Base-by-base conservation (phyloP, 2,329 filamentous ascomycete species). In the Ceratocystis ficicola region DNA sequence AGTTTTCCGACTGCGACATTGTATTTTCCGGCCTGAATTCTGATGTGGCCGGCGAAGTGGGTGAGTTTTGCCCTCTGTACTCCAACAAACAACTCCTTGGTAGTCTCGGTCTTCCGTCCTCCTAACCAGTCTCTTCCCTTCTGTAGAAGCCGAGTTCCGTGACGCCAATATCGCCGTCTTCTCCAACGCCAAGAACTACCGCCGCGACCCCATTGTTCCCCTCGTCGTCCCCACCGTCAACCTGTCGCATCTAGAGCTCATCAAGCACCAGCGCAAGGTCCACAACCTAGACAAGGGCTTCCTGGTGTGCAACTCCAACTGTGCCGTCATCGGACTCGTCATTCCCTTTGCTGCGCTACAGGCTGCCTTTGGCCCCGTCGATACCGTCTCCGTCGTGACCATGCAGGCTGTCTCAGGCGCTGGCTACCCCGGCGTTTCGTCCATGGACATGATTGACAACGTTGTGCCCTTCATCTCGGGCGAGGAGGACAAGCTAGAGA, bases 151-250 rank as follows among this genome's bases (percentile, higher is more conserved):
- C 83, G 89, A 89, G 71, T 97, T 97, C 76, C 82, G 95, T 73
- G 88, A 87, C 73, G 87, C 90, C 68, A 86, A 96, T 73, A 85
- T 96, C 63, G 86, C 90, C 72, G 88, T 96, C 74, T 97, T 99
- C 80, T 96, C 91, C 72, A 99, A 97, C 76, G 92, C 94, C 63
- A 96, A 96, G 78, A 97, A 96, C 83, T 90, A 96, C 82, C 88
- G 94, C 72, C 87, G 87, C 74, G 87, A 96, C 74, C 90, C 91
- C 22, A 80, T 93, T 62, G 91, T 96, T 1, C 94, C 94, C 10
- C 86, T 97, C 73, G 89, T 97, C 69, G 92, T 97, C 7, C 94
- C 94, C 1, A 96, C 91, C 22, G 92, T 97, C 75, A 97, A 97
- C 79, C 85, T 95, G 12, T 77, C 84, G 55, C 93, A 97, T 76